phyloP scores from a whole-genome alignment of 2,329 filamentous ascomycete genomes.

The Fusarium sp. region DNA sequence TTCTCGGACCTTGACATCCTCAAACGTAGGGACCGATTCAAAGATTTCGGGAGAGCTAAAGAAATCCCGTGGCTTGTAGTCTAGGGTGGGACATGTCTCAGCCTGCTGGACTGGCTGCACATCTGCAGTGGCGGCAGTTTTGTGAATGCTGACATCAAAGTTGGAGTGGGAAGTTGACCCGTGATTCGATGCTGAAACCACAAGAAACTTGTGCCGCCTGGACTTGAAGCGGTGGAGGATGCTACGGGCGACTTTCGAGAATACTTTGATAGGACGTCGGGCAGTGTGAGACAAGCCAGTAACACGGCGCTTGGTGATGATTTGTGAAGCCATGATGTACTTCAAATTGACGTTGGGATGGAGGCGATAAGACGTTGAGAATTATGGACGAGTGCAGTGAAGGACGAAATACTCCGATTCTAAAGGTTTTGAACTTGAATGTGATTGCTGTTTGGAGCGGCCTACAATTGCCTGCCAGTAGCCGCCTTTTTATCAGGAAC shows the following conservation, averaged over 20 bases:
- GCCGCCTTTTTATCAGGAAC: not conserved
- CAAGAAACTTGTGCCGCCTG: not conserved
- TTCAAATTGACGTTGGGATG: not conserved
- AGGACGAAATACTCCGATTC: not conserved
- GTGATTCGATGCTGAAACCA: not conserved
- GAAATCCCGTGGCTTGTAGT: not conserved
- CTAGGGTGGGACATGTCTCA: not conserved
- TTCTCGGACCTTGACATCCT: too few species aligned
- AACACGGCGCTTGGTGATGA: not conserved
- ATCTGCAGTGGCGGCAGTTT: not conserved
- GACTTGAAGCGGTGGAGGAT: not conserved
- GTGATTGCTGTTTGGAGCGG: not conserved
- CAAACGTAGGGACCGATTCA: too few species aligned
- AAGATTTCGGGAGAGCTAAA: not conserved
- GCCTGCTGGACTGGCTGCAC: too few species aligned
- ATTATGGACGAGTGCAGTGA: not conserved
- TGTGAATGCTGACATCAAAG: not conserved
- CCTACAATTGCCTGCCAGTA: not conserved
- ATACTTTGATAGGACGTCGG: not conserved
- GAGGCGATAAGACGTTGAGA: not conserved
- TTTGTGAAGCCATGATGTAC: not conserved
- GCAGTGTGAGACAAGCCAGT: not conserved
- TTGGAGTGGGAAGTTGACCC: not conserved
- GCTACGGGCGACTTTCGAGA: not conserved
- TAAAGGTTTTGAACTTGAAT: not conserved